These are phyloP conservation scores for Podila epigama DNA, from an alignment of 192 early-diverging fungal genomes.

Conservation along the genomic window DNA sequence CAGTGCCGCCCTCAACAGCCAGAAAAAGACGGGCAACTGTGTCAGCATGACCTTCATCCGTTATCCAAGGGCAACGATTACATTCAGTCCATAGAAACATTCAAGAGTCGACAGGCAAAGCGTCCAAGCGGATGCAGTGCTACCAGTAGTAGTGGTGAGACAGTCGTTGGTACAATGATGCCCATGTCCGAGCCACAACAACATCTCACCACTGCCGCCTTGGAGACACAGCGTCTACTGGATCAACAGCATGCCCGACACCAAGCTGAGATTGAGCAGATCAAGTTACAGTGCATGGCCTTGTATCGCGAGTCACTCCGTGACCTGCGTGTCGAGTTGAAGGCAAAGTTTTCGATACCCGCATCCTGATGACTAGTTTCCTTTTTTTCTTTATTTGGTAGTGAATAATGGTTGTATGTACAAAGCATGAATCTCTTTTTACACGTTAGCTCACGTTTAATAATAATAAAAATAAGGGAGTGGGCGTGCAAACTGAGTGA, in stretches of 20 bases:
- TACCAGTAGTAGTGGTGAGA: not conserved
- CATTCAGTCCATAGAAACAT: not conserved
- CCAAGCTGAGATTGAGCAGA: conserved; percentile 12
- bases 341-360: conserved; percentile 5
- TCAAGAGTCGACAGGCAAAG: not conserved
- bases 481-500: not conserved
- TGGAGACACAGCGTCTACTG: not conserved
- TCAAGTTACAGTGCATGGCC: conserved; percentile 14
- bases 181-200: not conserved
- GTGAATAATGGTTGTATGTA: not conserved
- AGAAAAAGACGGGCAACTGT: no score
- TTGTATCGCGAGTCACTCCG: conserved; percentile 16
- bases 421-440: no score
- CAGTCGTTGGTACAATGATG: not conserved
- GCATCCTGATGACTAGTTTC: no score
- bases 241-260: conserved; percentile 4
- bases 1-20: not conserved
- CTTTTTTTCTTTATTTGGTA: not conserved
- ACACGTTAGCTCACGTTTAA: no score
- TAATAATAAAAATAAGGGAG: no score
- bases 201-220: not conserved
- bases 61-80: not conserved
- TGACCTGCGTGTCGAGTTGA: conserved; percentile 15
- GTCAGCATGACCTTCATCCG: no score
- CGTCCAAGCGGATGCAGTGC: not conserved